These are phyloP conservation scores for Kwoniella heveanensis DNA, from an alignment of 768 basidiomycete genomes.

Conservation along the genomic window DNA sequence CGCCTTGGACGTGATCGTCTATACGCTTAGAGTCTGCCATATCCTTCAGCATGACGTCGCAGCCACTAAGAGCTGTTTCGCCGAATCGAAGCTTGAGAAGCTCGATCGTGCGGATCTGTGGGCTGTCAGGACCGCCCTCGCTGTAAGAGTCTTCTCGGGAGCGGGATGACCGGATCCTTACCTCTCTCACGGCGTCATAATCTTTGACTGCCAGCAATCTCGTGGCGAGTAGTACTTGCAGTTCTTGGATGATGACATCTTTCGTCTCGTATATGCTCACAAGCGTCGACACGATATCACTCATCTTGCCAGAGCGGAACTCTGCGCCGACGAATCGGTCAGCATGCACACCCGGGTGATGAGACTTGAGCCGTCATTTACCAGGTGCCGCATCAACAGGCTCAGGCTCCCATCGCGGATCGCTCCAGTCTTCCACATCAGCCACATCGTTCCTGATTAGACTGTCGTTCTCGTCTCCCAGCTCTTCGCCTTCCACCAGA, in stretches of 20 bases:
- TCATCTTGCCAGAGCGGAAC: slow-evolving; percentile 85
- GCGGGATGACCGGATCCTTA: too few relatives aligned
- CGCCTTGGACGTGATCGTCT: slow-evolving; percentile 81
- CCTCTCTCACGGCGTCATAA: slow-evolving; percentile 74
- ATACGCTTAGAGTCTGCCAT: slow-evolving; percentile 91
- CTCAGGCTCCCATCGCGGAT: slow-evolving; percentile 93
- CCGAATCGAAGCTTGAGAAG: slow-evolving; percentile 95
- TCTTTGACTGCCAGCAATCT: slow-evolving; percentile 77
- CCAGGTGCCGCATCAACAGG: slow-evolving; percentile 95
- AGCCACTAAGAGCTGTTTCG: slow-evolving; percentile 85
- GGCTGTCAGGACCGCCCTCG: slow-evolving; percentile 7
- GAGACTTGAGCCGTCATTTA: slow-evolving; percentile 53
- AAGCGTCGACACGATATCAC: slow-evolving; percentile 91
- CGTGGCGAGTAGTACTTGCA: slow-evolving; percentile 88
- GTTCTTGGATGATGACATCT: slow-evolving; percentile 92
- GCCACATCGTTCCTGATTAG: slow-evolving; percentile 58
- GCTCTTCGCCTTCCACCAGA: slow-evolving; percentile 80
- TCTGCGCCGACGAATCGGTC: slow-evolving; percentile 60
- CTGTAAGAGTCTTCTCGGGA: too few relatives aligned
- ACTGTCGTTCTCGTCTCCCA: slow-evolving; percentile 78
- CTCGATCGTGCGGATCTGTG: slow-evolving; percentile 84
- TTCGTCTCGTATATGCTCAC: slow-evolving; percentile 97
- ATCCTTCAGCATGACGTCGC: slow-evolving; percentile 97
- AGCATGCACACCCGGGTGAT: neutral
- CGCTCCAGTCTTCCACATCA: slow-evolving; percentile 76